phyloP scores from a whole-genome alignment of 306 rosid species.

The Quercus parvula region DNA sequence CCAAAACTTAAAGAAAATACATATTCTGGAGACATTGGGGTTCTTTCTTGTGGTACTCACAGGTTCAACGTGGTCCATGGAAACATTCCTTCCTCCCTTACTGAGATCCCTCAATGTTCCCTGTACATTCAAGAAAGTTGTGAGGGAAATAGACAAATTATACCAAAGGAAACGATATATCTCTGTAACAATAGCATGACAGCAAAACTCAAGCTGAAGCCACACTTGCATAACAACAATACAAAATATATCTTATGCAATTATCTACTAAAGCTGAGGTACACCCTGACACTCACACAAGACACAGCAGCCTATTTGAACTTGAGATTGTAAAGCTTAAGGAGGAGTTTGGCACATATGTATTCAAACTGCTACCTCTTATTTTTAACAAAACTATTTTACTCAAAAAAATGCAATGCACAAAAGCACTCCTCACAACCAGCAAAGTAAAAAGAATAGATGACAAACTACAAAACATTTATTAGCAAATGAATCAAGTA shows the following conservation, averaged over 20 bases:
- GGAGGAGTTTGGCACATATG: no score
- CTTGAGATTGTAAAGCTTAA: no score
- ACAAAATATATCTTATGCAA: not conserved
- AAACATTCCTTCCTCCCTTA: slow-evolving; percentile 75
- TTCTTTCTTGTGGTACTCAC: slow-evolving; percentile 40
- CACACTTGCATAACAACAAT: not conserved
- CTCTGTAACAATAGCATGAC: not conserved
- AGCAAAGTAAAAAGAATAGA: not conserved
- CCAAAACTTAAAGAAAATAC: not conserved
- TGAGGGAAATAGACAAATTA: slow-evolving; percentile 17
- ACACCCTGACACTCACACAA: not conserved
- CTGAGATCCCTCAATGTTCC: slow-evolving; percentile 96
- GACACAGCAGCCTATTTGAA: no score
- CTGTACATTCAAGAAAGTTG: slow-evolving; percentile 50
- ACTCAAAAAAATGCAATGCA: not conserved
- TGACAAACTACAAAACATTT: not conserved
- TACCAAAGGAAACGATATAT: not conserved
- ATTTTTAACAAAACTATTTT: no score
- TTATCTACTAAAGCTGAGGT: not conserved
- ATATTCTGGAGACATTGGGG: not conserved
- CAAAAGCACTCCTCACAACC: not conserved
- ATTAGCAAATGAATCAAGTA: not conserved
- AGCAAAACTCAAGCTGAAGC: not conserved
- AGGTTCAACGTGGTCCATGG: slow-evolving; percentile 58
- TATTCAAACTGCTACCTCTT: no score